Percentiles rank a stretch among this genome's conserved stretches.
phyloP scores from a whole-genome alignment of 208 protist species.

The Leishmania mexicana region DNA sequence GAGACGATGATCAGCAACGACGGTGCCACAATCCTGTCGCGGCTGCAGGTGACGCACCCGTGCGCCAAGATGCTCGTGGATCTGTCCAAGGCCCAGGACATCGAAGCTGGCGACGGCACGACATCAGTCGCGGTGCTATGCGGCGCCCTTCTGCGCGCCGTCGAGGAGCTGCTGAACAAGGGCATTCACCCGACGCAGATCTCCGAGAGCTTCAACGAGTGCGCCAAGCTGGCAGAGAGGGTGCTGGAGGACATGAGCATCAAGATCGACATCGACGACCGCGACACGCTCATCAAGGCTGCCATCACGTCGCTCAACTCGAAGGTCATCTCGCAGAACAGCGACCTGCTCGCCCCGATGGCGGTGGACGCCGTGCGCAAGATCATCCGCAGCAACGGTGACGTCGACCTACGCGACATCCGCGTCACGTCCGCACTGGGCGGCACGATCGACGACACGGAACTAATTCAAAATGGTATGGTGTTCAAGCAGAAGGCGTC shows the following conservation, averaged over 20 bases:
- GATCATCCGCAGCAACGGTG: conserved; percentile 85
- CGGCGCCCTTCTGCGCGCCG: conserved; percentile 94
- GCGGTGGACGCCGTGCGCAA: conserved; percentile 97
- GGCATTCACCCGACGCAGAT: conserved; percentile 98
- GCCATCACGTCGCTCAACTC: conserved; percentile 98
- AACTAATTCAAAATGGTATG: conserved; percentile 94
- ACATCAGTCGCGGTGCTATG: conserved; percentile 99
- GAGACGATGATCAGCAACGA: conserved; percentile 99
- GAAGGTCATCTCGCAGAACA: conserved; percentile 98
- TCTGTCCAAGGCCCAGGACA: conserved; percentile 98
- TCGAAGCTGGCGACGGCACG: conserved; percentile 99
- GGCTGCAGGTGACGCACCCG: conserved; percentile 97
- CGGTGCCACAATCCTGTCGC: conserved; percentile 99
- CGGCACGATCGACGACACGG: conserved; percentile 98
- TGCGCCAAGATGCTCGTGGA: conserved; percentile 99
- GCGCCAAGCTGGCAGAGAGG: conserved; percentile 85
- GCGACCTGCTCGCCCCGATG: conserved; percentile 97
- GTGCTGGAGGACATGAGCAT: conserved; percentile 95
- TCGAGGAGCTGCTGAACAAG: conserved; percentile 93
- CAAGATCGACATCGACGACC: conserved; percentile 94
- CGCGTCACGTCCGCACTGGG: conserved; percentile 92
- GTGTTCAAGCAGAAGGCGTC: conserved; percentile 95
- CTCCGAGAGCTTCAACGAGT: conserved; percentile 93
- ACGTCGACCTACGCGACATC: conserved; percentile 98
- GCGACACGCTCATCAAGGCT: conserved; percentile 94